phyloP scores from a whole-genome alignment of 2,329 filamentous ascomycete species.

The Waltergamsia citrina region DNA sequence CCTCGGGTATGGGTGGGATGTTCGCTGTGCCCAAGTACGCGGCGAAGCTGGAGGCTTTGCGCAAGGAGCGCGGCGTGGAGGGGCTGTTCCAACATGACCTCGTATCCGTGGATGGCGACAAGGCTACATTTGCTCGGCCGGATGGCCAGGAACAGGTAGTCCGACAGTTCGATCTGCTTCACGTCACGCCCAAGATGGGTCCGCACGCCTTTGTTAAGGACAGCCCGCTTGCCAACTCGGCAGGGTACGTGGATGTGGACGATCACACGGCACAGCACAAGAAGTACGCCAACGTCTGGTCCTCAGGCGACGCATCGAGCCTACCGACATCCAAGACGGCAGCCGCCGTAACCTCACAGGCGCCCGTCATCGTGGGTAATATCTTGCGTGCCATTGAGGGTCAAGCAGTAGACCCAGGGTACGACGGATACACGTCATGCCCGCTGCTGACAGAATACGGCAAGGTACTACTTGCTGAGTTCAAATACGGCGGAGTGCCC shows the following conservation, averaged over 20 bases:
- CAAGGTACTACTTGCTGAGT: conserved; percentile 55
- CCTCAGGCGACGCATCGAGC: conserved; percentile 48
- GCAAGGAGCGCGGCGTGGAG: conserved; percentile 44
- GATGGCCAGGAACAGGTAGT: conserved; percentile 33
- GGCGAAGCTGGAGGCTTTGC: conserved; percentile 40
- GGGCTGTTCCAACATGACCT: conserved; percentile 50
- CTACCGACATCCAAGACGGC: conserved; percentile 48
- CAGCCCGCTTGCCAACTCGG: conserved; percentile 42
- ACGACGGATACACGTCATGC: conserved; percentile 48
- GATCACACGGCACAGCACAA: conserved; percentile 41
- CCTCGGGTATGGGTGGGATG: conserved; percentile 45
- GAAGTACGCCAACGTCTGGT: conserved; percentile 48
- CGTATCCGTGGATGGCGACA: conserved; percentile 37
- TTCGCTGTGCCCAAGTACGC: conserved; percentile 53
- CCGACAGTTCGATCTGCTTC: conserved; percentile 42
- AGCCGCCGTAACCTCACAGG: conserved; percentile 40
- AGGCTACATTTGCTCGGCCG: conserved; percentile 36
- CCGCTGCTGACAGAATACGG: conserved; percentile 46
- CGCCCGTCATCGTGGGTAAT: conserved; percentile 40
- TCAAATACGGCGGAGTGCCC: conserved; percentile 53
- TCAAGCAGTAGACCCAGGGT: conserved; percentile 29
- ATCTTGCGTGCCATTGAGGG: conserved; percentile 33
- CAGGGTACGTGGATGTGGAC: conserved; percentile 49
- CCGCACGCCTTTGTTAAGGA: conserved; percentile 43
- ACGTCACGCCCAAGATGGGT: conserved; percentile 50